Evolutionary conservation across 768 basidiomycete genomes (phyloP), one percentile per base, ranked within the genome.

Genomic region (Hemileccinum rubropunctum): DNA sequence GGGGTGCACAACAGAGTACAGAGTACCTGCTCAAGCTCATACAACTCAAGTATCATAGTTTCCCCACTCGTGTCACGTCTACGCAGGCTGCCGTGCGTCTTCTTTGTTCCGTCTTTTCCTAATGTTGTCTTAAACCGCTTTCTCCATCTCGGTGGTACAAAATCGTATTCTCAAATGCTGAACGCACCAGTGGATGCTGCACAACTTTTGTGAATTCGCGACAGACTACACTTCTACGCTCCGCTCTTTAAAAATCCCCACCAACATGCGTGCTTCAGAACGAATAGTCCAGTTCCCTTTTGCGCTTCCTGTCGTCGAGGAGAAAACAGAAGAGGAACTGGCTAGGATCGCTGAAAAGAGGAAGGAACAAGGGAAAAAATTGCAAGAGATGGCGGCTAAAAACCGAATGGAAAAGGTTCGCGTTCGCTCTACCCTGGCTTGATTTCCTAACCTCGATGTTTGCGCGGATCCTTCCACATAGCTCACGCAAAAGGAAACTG

Each of bases 21-120:
- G 97, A 99, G 48, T 89, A 97, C 61, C 78, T 98, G 44, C 81
- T 95, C 52, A 97, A 94, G 63, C 83, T 95, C 18, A 84, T 95
- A 36, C 95, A 98, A 63, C 79, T 98, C 32, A 99, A 98, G 68
- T 97, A 98, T 64, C 88, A 95, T 23, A 86, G 77, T 40, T 98
- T 98, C 66, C 90, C 92, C 6, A 88, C 87, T 1, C 84, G 91
- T 37, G 81, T 98, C 11, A 88, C 88, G 0, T 63, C 79, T 14
- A 62, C 74, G 0, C 95, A 98, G 59, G 82, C 92, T 5, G 86
- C 80, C 13, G 93, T 95, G 65, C 51, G 77, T 70, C 53, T 27
- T 26, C 37, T 34, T 46, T n/a, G 15, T 37, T 28, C 46, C 9
- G 26, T 50, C 8, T 30, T 27, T n/a, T 34, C n/a, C 47, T 30